Percentiles rank a stretch among this genome's conserved stretches.
Conservation (phyloP, 73 alveolate genomes). For the Blepharisma stoltei region DNA sequence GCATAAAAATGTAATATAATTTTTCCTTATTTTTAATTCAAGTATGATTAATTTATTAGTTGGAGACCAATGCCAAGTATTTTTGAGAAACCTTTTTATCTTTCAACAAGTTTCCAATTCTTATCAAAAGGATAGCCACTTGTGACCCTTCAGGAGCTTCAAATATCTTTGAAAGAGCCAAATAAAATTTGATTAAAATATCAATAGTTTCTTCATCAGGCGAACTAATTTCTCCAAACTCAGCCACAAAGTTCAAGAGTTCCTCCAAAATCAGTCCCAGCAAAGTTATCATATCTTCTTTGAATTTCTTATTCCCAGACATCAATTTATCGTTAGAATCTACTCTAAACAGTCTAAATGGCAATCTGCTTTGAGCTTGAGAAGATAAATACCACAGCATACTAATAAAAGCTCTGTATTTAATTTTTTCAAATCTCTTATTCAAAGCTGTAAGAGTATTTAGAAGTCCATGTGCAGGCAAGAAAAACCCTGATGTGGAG, state of each 20-base stretch:
- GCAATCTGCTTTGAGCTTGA: slow-evolving; percentile 67
- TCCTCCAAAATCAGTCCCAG: slow-evolving; percentile 32
- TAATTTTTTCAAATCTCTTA: slow-evolving; percentile 55
- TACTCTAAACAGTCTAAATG: slow-evolving; percentile 67
- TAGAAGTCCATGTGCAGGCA: slow-evolving; percentile 68
- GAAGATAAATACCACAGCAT: slow-evolving; percentile 64
- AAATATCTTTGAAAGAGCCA: background rate
- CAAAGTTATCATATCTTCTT: slow-evolving; percentile 48
- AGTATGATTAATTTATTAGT: too few species aligned
- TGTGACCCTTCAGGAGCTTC: background rate
- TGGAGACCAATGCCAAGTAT: too few species aligned
- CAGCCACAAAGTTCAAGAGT: slow-evolving; percentile 23
- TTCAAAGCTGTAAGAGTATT: slow-evolving; percentile 49
- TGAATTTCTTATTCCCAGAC: slow-evolving; percentile 78
- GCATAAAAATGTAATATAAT: too few species aligned
- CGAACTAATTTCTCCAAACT: background rate
- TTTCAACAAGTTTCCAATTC: background rate
- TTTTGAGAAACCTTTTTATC: too few species aligned
- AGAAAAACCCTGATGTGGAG: slow-evolving; percentile 56
- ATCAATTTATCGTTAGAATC: slow-evolving; percentile 87
- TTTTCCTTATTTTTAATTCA: too few species aligned
- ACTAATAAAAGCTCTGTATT: slow-evolving; percentile 49
- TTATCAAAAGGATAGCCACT: background rate
- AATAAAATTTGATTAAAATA: background rate
- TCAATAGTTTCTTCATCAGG: background rate